A percentile compares a stretch with the other conserved stretches of the same genome.
phyloP scores from a whole-genome alignment of 495 filamentous ascomycete genomes.

The Aspergillus conjunctus region DNA sequence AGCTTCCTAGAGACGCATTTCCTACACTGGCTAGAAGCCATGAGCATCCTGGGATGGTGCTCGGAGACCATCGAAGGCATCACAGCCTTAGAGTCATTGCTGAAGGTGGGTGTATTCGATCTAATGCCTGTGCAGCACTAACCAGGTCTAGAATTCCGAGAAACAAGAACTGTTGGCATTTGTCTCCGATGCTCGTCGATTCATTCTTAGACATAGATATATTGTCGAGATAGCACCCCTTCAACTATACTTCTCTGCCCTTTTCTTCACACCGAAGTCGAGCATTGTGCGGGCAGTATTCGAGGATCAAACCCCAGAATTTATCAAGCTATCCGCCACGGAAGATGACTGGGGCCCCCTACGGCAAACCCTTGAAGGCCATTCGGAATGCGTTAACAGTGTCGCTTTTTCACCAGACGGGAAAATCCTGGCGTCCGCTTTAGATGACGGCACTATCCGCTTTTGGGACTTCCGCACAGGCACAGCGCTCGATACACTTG shows the following conservation, averaged over 20 bases:
- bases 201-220: constrained; percentile 30
- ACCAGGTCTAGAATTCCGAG: constrained; percentile 11
- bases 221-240: constrained; percentile 35
- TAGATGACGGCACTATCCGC: constrained; percentile 1
- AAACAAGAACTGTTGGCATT: constrained; percentile 27
- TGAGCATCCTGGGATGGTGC: constrained; percentile 38
- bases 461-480: constrained; percentile 11
- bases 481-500: constrained; percentile 13
- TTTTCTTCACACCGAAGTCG: constrained; percentile 37
- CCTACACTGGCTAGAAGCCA: constrained; percentile 50
- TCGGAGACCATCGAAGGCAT: constrained; percentile 25
- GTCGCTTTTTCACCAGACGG: constrained; percentile 15
- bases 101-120: constrained; percentile 6
- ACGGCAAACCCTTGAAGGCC: constrained; percentile 14
- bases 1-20: constrained; percentile 42
- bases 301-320: background rate
- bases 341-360: constrained; percentile 11
- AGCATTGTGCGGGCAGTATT: constrained; percentile 10
- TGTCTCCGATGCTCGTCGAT: constrained; percentile 39
- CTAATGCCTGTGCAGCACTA: background rate
- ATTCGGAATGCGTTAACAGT: background rate
- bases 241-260: constrained; percentile 27
- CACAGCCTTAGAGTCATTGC: constrained; percentile 1
- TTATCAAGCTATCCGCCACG: constrained; percentile 1
- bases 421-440: constrained; percentile 3